phyloP scores from a whole-genome alignment of 345 rosid genomes.

The Orychophragmus violaceus region DNA sequence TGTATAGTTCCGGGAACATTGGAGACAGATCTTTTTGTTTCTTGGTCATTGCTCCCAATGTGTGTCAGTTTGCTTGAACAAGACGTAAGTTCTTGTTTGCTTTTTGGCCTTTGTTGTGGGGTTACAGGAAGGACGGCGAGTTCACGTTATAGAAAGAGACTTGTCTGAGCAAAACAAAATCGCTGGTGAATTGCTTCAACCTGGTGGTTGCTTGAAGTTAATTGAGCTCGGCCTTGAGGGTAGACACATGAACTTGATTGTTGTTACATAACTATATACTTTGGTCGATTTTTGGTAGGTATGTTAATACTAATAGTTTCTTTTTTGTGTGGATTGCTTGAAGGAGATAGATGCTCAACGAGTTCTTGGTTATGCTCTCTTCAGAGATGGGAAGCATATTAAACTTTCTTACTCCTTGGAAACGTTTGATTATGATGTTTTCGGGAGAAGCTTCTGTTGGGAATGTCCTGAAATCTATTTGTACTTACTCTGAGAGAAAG shows the following conservation, averaged over 20 bases:
- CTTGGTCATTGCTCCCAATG: no score
- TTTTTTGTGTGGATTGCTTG: conserved; percentile 33
- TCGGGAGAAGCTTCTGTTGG: conserved; percentile 32
- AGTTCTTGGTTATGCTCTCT: conserved; percentile 27
- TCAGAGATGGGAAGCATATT: conserved; percentile 28
- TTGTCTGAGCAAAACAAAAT: conserved; percentile 46
- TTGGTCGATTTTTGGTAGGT: not conserved
- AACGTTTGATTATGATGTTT: conserved; percentile 16
- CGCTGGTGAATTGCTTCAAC: conserved; percentile 61
- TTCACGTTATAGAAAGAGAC: conserved; percentile 57
- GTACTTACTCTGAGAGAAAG: no score
- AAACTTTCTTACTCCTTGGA: conserved; percentile 26
- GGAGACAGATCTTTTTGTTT: no score
- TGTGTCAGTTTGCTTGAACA: no score
- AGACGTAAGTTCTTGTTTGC: conserved; percentile 3
- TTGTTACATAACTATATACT: not conserved
- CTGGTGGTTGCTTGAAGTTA: conserved; percentile 56
- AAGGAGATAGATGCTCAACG: conserved; percentile 32
- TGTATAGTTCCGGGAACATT: no score
- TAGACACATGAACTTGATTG: conserved; percentile 1
- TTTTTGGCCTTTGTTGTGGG: not conserved
- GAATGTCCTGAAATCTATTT: no score
- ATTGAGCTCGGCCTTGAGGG: conserved; percentile 53
- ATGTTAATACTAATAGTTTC: not conserved
- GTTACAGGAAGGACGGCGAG: conserved; percentile 51